Conservation (phyloP, 2,329 filamentous ascomycete species). For the Claviceps sp. region DNA sequence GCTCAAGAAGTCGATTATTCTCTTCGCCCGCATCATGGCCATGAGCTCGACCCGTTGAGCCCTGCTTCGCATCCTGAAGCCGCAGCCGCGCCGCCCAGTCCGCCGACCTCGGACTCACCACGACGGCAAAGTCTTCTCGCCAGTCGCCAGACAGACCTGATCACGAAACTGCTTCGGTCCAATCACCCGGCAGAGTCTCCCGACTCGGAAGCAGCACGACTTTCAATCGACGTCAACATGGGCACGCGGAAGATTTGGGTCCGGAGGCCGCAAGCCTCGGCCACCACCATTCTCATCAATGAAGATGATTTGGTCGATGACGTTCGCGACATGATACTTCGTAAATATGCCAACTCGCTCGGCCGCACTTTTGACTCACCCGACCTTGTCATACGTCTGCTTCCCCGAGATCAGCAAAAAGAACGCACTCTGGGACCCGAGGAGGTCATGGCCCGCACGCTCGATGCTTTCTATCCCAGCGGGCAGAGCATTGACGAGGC, state of each 20-base stretch:
- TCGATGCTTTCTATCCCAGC: slow-evolving; percentile 74
- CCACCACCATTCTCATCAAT: slow-evolving; percentile 72
- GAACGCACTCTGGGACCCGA: slow-evolving; percentile 73
- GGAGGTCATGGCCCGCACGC: slow-evolving; percentile 62
- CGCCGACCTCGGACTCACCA: slow-evolving; percentile 9
- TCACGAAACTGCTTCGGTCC: slow-evolving; percentile 18
- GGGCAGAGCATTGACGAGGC: slow-evolving; percentile 85
- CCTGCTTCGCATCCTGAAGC: slow-evolving; percentile 13
- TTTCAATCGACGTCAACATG: slow-evolving; percentile 36
- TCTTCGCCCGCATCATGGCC: slow-evolving; percentile 8
- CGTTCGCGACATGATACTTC: slow-evolving; percentile 79
- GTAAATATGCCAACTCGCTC: slow-evolving; percentile 88
- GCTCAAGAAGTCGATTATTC: slow-evolving; percentile 4
- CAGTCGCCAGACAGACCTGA: slow-evolving; percentile 23
- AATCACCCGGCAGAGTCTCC: slow-evolving; percentile 9
- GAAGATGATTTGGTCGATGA: slow-evolving; percentile 92
- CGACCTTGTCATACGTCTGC: slow-evolving; percentile 69
- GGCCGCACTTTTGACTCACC: slow-evolving; percentile 82
- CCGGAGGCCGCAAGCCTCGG: slow-evolving; percentile 69
- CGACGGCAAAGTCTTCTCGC: slow-evolving; percentile 22
- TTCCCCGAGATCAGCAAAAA: slow-evolving; percentile 49
- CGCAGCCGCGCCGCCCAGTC: slow-evolving; percentile 2
- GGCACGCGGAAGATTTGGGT: slow-evolving; percentile 84
- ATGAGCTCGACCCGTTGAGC: slow-evolving; percentile 15
- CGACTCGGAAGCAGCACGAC: slow-evolving; percentile 9